Conservation (phyloP, 306 rosid genomes). For the Rosa rugosa region DNA sequence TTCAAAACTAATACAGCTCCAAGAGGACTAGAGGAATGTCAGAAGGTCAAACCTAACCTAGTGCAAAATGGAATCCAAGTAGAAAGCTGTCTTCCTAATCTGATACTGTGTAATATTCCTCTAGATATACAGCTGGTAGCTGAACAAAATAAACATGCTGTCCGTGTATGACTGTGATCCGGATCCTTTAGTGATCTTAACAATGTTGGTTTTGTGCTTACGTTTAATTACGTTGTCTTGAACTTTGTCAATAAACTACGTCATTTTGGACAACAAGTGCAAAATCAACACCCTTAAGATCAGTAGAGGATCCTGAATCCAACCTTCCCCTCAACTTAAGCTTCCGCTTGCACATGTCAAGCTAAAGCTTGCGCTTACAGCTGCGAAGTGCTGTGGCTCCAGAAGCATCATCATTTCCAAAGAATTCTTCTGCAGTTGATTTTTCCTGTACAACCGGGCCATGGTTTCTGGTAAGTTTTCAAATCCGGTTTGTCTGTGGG, state of each 20-base stretch:
- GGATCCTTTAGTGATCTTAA: neutral
- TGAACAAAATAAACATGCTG: neutral
- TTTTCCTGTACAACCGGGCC: neutral
- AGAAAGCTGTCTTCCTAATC: neutral
- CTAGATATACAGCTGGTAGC: conserved; percentile 1
- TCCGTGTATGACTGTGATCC: neutral
- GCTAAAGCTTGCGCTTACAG: conserved; percentile 45
- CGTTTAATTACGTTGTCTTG: neutral
- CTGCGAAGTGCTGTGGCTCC: conserved; percentile 42
- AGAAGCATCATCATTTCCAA: conserved; percentile 33
- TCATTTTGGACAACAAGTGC: neutral
- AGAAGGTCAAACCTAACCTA: neutral
- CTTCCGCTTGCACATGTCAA: neutral
- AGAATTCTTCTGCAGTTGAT: conserved; percentile 46
- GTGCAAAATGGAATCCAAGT: neutral
- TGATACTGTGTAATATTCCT: neutral
- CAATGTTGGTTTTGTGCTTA: neutral
- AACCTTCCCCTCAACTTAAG: conserved; percentile 14
- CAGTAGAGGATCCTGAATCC: neutral
- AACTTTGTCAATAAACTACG: neutral
- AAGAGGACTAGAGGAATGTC: neutral
- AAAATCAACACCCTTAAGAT: neutral
- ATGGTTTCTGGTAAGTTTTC: conserved; percentile 11
- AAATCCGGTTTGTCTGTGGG: conserved; percentile 41
- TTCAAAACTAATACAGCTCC: neutral